phyloP scores from a whole-genome alignment of 352 stramenopile genomes.

The Phytopythium aichiense region DNA sequence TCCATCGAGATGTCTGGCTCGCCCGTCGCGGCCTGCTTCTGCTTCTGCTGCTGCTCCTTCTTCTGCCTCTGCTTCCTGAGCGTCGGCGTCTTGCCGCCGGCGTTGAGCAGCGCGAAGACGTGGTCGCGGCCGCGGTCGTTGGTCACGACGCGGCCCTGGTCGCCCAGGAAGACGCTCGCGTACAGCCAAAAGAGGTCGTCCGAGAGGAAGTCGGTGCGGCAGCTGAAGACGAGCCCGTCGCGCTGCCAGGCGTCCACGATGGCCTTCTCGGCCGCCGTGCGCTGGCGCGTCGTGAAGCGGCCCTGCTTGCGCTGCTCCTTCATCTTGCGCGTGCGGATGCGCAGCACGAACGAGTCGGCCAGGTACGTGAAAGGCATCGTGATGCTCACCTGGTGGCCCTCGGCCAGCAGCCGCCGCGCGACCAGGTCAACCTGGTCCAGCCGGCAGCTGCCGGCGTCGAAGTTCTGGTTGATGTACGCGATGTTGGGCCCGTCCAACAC shows the following conservation, averaged over 20 bases:
- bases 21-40: background rate
- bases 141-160: constrained; percentile 84
- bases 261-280: constrained; percentile 44
- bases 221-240: constrained; percentile 90
- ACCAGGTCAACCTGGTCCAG: constrained; percentile 95
- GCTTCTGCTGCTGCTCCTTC: constrained; percentile 7
- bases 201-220: constrained; percentile 66
- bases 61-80: constrained; percentile 10
- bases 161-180: constrained; percentile 76
- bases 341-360: constrained; percentile 52
- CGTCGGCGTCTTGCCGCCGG: constrained; percentile 13
- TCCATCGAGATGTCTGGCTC: constrained; percentile 51
- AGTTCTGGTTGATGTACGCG: constrained; percentile 97
- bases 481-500: constrained; percentile 98
- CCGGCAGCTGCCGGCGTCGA: constrained; percentile 88
- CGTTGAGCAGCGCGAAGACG: constrained; percentile 60
- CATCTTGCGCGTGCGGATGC: constrained; percentile 49
- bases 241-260: constrained; percentile 66
- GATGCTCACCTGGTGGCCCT: constrained; percentile 76
- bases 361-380: constrained; percentile 71
- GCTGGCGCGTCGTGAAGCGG: constrained; percentile 46
- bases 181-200: constrained; percentile 99
- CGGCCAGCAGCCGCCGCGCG: constrained; percentile 72
- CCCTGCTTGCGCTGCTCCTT: constrained; percentile 43
- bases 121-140: constrained; percentile 99